These are phyloP conservation scores for Serendipita sp. DNA, from an alignment of 768 basidiomycete species.

Conservation along the genomic window DNA sequence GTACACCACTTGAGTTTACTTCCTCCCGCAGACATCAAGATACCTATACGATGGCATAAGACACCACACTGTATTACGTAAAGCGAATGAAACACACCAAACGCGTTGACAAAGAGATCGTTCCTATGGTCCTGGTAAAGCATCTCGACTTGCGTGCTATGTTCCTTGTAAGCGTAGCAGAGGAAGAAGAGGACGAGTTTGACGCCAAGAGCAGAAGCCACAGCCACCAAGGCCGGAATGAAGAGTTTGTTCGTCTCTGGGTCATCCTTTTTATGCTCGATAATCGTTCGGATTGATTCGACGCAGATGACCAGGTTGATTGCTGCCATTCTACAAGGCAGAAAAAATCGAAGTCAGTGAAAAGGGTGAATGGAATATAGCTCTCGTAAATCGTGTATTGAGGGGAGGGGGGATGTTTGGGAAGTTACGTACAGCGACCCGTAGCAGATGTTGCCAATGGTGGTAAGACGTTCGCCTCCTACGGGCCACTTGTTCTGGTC, in stretches of 20 bases:
- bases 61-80: neutral
- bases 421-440: constrained; percentile 27
- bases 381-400: neutral
- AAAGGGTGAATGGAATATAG: too few species aligned
- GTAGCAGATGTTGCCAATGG: constrained; percentile 77
- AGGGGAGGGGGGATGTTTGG: neutral
- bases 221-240: constrained; percentile 67
- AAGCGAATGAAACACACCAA: constrained; percentile 29
- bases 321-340: constrained; percentile 53
- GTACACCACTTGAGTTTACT: constrained; percentile 69
- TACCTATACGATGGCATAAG: constrained; percentile 27
- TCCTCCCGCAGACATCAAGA: constrained; percentile 71
- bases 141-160: constrained; percentile 84
- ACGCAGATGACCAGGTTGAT: constrained; percentile 87
- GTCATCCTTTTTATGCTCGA: constrained; percentile 33
- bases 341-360: neutral
- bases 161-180: constrained; percentile 59
- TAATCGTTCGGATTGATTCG: constrained; percentile 61
- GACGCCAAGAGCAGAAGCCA: constrained; percentile 72
- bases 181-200: constrained; percentile 81
- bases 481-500: constrained; percentile 85
- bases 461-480: constrained; percentile 77
- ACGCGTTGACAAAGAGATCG: constrained; percentile 72
- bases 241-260: constrained; percentile 47
- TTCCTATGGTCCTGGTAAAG: constrained; percentile 96